Percentiles rank a stretch among this genome's conserved stretches.
These are phyloP conservation scores for Clavaria fumosa DNA, from an alignment of 768 basidiomycete species.

Conservation along the genomic window DNA sequence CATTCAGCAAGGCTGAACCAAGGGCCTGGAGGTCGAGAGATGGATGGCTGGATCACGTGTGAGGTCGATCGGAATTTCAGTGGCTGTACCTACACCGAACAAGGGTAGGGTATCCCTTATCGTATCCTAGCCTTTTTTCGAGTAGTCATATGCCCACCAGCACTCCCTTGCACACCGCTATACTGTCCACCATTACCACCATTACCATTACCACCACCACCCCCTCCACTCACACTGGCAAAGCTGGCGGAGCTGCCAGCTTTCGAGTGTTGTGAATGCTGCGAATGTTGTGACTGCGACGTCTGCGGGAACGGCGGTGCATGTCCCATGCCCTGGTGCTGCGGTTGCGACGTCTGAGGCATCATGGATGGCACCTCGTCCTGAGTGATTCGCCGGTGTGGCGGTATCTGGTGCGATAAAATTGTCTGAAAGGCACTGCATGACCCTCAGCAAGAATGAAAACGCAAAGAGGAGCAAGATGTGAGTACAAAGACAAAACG, in stretches of 20 bases:
- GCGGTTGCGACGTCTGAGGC: slow-evolving; percentile 35
- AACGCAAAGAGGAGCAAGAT: too few relatives aligned
- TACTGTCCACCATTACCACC: too few relatives aligned
- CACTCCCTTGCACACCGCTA: too few relatives aligned
- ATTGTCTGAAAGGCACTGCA: slow-evolving; percentile 71
- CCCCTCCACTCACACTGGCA: slow-evolving; percentile 44
- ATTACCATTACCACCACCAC: slow-evolving; percentile 20
- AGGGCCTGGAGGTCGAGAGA: too few relatives aligned
- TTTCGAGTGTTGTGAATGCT: too few relatives aligned
- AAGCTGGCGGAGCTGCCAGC: slow-evolving; percentile 50
- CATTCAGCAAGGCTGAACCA: too few relatives aligned
- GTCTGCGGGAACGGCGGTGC: slow-evolving; percentile 31
- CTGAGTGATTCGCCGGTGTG: slow-evolving; percentile 77
- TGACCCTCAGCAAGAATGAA: too few relatives aligned
- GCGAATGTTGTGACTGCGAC: too few relatives aligned
- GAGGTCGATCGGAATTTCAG: too few relatives aligned
- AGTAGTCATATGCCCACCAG: slow-evolving; percentile 20
- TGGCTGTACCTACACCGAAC: too few relatives aligned
- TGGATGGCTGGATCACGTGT: too few relatives aligned
- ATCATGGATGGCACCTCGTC: slow-evolving; percentile 88
- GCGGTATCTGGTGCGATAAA: slow-evolving; percentile 54
- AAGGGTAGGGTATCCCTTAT: too few relatives aligned
- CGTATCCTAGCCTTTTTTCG: slow-evolving; percentile 50
- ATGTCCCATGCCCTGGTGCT: slow-evolving; percentile 28
- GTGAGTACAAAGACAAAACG: slow-evolving; percentile 3